Base-by-base conservation (phyloP, 1,284 basidiomycete genomes). In the Cryptococcus sp. region DNA sequence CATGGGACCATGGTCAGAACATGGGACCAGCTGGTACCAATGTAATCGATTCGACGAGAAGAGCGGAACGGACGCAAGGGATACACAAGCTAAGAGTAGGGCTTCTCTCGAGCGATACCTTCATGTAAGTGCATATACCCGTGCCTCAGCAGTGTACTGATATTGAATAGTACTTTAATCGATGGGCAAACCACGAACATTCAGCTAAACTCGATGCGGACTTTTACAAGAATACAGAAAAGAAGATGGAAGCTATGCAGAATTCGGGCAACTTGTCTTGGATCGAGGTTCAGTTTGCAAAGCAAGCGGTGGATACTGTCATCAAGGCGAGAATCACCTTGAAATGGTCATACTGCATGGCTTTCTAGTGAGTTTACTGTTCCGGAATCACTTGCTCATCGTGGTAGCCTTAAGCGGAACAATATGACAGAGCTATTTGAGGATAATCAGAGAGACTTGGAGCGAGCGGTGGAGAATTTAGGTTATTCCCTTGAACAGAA, bases 181-280 rank as follows among this genome's bases (percentile, higher is more conserved):
- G 93, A 35, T 98, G 89, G 86, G 91, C 94, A 8, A 98, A 98
- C 76, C 95, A 98, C 78, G 94, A 98, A 74, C 94, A 97, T 76
- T 96, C 92, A 11, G 92, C 94, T 49, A 94, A 93, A 77, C 85
- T 98, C 43, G 94, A 96, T 31, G 80, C 90, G 15, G 91, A 98
- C 66, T 81, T 98, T 50, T 94, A 96, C 76, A 82, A 83, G 54
- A 90, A 92, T 78, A 98, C 94, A 3, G 94, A 98, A 83, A 94
- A 94, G 84, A 98, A 98, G 85, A 98, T 98, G 95, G 93, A 98
- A 77, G 90, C 96, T 78, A 95, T 98, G 88, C 95, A 98, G 79
- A 83, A 90, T 60, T 87, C 86, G 6, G 90, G 90, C 1, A 83
- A 86, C 54, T 79, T 98, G 41, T 93, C 92, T 3, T 98, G 95